Evolutionary conservation across 345 rosid genomes (phyloP).

Genomic region (Melaleuca alternifolia): DNA sequence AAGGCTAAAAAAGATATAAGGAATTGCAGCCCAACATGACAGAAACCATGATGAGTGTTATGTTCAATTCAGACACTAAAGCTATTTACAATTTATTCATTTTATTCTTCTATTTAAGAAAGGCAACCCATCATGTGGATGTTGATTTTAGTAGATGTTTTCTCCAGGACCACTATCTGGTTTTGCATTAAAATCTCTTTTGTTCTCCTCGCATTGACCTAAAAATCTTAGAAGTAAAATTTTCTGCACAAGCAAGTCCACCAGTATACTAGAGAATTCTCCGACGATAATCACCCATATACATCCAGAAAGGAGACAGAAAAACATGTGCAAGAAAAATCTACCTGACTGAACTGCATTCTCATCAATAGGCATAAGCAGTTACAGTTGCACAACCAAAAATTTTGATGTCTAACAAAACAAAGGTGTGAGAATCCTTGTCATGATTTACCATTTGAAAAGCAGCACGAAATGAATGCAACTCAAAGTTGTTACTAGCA

Average conservation of each 20-base stretch:
- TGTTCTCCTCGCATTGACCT: neutral
- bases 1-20: neutral
- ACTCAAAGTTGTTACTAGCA: slow-evolving; percentile 75
- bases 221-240: neutral
- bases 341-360: neutral
- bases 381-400: neutral
- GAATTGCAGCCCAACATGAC: neutral
- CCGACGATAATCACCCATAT: neutral
- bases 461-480: slow-evolving; percentile 90
- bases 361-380: neutral
- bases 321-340: neutral
- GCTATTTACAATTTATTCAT: neutral
- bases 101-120: neutral
- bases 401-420: neutral
- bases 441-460: slow-evolving; percentile 62
- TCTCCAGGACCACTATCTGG: neutral
- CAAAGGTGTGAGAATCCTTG: neutral
- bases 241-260: neutral
- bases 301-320: neutral
- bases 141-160: neutral
- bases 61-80: neutral
- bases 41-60: neutral
- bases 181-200: neutral
- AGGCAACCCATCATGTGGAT: neutral
- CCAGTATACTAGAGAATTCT: neutral